Percentiles rank a stretch among this genome's conserved stretches.
Evolutionary conservation across 495 filamentous ascomycete genomes (phyloP).

Genomic region (Aspergillus diversus): DNA sequence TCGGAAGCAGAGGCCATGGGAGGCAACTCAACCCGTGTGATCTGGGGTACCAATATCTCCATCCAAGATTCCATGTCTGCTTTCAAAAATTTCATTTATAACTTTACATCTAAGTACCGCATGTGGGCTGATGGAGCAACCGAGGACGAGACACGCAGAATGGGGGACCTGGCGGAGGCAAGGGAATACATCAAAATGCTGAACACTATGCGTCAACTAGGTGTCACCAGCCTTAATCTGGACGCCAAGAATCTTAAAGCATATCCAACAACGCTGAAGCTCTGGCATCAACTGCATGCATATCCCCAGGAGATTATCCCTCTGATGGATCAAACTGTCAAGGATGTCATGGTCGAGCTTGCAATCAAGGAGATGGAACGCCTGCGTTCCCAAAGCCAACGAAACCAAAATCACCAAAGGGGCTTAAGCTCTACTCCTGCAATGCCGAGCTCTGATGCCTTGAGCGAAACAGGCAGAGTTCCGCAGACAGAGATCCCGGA

Average conservation of each 20-base stretch:
- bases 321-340: conserved; percentile 91
- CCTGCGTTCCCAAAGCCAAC: conserved; percentile 61
- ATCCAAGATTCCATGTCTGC: conserved; percentile 82
- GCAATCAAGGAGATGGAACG: conserved; percentile 79
- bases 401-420: conserved; percentile 43
- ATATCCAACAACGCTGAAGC: conserved; percentile 87
- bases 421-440: conserved; percentile 72
- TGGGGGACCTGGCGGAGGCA: conserved; percentile 61
- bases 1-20: conserved; percentile 90
- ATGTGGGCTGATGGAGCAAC: conserved; percentile 85
- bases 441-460: conserved; percentile 74
- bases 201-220: conserved; percentile 86
- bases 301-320: conserved; percentile 96
- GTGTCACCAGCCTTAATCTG: conserved; percentile 80
- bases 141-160: conserved; percentile 68
- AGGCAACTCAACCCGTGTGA: conserved; percentile 75
- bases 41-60: conserved; percentile 98
- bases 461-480: conserved; percentile 42
- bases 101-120: conserved; percentile 90
- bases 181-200: conserved; percentile 85
- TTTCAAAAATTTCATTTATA: conserved; percentile 88
- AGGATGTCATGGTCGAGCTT: conserved; percentile 91
- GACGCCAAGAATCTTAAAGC: conserved; percentile 88
- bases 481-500: conserved; percentile 56
- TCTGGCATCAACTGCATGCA: conserved; percentile 91